Evolutionary conservation across 2,329 filamentous ascomycete species (phyloP).

Genomic region (Ascochyta rabiei): DNA sequence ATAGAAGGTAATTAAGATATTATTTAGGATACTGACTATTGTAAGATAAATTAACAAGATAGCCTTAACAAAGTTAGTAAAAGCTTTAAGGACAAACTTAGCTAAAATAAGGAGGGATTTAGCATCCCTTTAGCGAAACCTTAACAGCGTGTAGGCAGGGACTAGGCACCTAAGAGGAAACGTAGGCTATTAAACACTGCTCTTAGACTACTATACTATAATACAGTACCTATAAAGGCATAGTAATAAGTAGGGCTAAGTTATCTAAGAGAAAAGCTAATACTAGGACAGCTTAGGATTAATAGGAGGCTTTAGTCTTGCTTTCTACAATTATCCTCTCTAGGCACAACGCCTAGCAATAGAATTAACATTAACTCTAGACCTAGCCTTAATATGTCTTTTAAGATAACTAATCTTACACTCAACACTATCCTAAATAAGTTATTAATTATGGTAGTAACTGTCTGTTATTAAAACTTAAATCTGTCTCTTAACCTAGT

Average conservation of each 20-base stretch:
- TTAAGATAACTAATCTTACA: constrained; percentile 15
- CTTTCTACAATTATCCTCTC: constrained; percentile 12
- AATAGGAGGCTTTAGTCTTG: constrained; percentile 3
- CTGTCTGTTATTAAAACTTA: constrained; percentile 11
- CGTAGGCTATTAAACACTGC: constrained; percentile 7
- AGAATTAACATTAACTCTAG: constrained; percentile 4
- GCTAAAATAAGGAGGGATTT: not conserved
- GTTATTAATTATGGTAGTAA: constrained; percentile 17
- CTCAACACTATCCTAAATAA: constrained; percentile 9
- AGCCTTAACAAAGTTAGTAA: constrained; percentile 1
- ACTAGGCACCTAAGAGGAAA: not conserved
- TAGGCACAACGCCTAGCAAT: not conserved
- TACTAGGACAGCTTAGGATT: not conserved
- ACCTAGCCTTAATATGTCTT: constrained; percentile 4
- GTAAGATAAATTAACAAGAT: not conserved
- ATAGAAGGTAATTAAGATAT: constrained; percentile 1
- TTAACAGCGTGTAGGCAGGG: not conserved
- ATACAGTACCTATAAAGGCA: constrained; percentile 7
- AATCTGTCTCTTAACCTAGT: constrained; percentile 6
- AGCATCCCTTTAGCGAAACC: not conserved
- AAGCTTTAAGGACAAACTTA: not conserved
- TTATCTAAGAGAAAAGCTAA: not conserved
- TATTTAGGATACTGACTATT: not conserved
- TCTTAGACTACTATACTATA: constrained; percentile 1
- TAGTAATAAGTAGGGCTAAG: not conserved